Evolutionary conservation across 495 filamentous ascomycete species (phyloP), one percentile per base, ranked within the genome.

Genomic region (Penicillium odoratum): DNA sequence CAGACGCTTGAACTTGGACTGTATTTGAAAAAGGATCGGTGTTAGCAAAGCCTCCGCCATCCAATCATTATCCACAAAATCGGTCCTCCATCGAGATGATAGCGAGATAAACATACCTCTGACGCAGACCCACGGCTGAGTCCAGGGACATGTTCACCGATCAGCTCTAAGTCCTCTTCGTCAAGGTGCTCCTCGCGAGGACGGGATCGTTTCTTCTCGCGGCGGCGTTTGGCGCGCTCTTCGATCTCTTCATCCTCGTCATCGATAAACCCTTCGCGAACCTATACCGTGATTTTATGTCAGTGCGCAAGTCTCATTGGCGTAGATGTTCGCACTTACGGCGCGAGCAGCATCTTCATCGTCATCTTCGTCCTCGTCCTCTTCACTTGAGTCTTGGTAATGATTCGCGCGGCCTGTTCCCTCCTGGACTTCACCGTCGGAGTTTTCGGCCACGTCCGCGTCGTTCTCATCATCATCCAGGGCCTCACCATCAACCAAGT

Each of bases 281-380:
- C 82, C 90, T 95, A 65, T 26, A 29, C 25, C 8, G 61, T 29
- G 7, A 11, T 28, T 48, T 18, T 18, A 8, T 47, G n/a, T 33
- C n/a, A 31, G 40, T 21, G 52, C 52, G 52, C 0, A 51, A 49
- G 7, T 47, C 42, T 13, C 40, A 15, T 61, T 42, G 50, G 33
- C 34, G n/a, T 31, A 21, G 38, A 49, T 31, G 13, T 21, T 49
- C 1, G 48, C 48, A 71, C 75, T 60, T 66, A 84, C 81, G 16
- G 71, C 74, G 61, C 78, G 71, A 53, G 83, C 85, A 61, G 90
- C 87, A 62, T 93, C 88, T 64, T 91, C 89, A 60, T 92, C 90
- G 62, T 98, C 94, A 33, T 98, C 93, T 57, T 96, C 93, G 30
- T 97, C 94, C 11, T 97, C 94, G 47, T 97, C 94, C 66, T 98